Evolutionary conservation across 2,329 filamentous ascomycete species (phyloP), one percentile per base, ranked within the genome.

Genomic region (Cryphonectria nitschkei): DNA sequence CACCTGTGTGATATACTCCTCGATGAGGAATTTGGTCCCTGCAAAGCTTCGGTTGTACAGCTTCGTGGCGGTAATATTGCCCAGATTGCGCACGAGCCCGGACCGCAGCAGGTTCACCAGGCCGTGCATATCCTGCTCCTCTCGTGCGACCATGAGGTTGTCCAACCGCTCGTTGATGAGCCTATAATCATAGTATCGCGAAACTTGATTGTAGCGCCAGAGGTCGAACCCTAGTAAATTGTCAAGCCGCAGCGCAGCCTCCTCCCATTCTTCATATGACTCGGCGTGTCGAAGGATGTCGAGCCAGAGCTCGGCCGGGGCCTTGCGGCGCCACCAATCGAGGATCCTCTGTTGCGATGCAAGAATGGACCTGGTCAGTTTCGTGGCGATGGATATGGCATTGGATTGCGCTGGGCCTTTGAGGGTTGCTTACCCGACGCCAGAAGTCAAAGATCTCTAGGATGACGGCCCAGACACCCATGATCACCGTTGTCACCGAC

Each of bases 11-110:
- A 97, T 91, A 78, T 98, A 98, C 80, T 97, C 93, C 78, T 97
- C 94, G 73, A 98, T 97, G 64, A 97, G 83, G 68, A 93, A 88
- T 79, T 98, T 98, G 0, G 95, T 97, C 22, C 95, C 95, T 1
- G 92, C 92, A 78, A 96, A 96, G 16, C 93, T 92, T 70, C 91
- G 88, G 76, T 95, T 95, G 82, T 94, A 98, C 0, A 98, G 84
- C 73, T 90, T 90, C 2, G 93, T 89, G 1, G 91, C 88, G 0
- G 93, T 93, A 75, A 98, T 97, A 78, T 97, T 97, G 70, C 94
- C 95, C n/a, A 97, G 84, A 77, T 98, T 97, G 50, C 95, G 90
- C 41, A 97, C 88, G 26, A 92, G 84, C 3, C 90, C 94, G 19
- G 93, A 94, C 37, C 94, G 91, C 54, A 97, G 85, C 26, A 97